A percentile compares a stretch with the other conserved stretches of the same genome.
These are phyloP conservation scores for Paramecium pentaurelia DNA, from an alignment of 73 alveolate species.

Conservation along the genomic window DNA sequence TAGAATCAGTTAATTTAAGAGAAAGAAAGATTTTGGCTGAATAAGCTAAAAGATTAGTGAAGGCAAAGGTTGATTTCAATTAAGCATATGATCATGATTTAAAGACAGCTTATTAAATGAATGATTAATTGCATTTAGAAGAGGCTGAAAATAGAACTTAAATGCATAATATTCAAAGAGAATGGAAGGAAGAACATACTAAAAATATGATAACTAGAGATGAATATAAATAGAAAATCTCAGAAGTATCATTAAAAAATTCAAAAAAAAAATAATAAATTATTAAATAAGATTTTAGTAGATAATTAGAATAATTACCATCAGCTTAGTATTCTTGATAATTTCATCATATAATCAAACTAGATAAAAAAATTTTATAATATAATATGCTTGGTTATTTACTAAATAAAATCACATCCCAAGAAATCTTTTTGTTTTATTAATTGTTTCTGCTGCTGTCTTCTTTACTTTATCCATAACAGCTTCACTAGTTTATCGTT, in stretches of 20 bases:
- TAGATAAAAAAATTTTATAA: background rate
- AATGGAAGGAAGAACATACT: conserved; percentile 67
- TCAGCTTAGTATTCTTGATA: background rate
- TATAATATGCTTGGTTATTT: background rate
- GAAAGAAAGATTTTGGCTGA: conserved; percentile 82
- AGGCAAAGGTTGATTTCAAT: conserved; percentile 76
- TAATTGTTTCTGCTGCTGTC: background rate
- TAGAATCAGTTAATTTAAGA: conserved; percentile 79
- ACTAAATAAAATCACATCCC: background rate
- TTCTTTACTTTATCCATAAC: background rate
- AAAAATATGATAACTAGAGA: conserved; percentile 65
- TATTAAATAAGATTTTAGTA: background rate
- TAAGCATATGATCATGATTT: conserved; percentile 75
- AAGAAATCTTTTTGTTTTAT: background rate
- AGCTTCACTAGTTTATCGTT: conserved; percentile 24
- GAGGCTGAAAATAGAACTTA: conserved; percentile 84
- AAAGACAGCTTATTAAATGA: conserved; percentile 74
- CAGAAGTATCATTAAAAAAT: conserved; percentile 38
- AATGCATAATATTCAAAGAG: conserved; percentile 82
- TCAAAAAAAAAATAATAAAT: conserved; percentile 22
- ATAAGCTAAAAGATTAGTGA: conserved; percentile 77
- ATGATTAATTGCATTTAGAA: conserved; percentile 81
- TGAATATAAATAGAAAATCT: conserved; percentile 47
- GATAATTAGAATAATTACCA: background rate
- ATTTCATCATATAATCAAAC: background rate